Evolutionary conservation across 2,329 filamentous ascomycete genomes (phyloP).

Genomic region (Helicocarpus griseus): DNA sequence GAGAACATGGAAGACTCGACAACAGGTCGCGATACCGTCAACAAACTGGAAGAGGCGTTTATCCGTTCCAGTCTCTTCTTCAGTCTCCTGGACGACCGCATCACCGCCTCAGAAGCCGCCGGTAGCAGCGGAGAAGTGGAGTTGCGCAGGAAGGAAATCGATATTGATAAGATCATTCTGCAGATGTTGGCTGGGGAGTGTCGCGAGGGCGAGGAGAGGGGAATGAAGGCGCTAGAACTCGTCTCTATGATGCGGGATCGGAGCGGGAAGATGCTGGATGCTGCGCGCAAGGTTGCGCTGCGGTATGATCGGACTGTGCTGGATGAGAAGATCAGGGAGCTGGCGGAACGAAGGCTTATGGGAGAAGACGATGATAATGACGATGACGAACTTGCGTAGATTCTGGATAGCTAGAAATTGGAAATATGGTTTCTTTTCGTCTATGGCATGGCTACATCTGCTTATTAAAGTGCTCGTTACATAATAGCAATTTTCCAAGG

Average conservation of each 20-base stretch:
- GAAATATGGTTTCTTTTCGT: background rate
- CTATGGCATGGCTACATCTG: background rate
- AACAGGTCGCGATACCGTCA: constrained; percentile 42
- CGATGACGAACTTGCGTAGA: constrained; percentile 5
- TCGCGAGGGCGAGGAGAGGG: constrained; percentile 80
- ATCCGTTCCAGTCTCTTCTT: constrained; percentile 64
- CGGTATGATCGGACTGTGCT: constrained; percentile 72
- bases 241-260: constrained; percentile 76
- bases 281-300: constrained; percentile 79
- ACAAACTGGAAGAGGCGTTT: constrained; percentile 68
- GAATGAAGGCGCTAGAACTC: constrained; percentile 90
- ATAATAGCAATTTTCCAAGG: background rate
- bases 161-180: constrained; percentile 81
- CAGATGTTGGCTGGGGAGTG: constrained; percentile 87
- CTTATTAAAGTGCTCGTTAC: background rate
- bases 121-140: constrained; percentile 52
- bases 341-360: constrained; percentile 61
- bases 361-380: constrained; percentile 51
- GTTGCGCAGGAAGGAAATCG: constrained; percentile 64
- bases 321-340: constrained; percentile 79
- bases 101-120: constrained; percentile 57
- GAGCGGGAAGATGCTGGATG: constrained; percentile 81
- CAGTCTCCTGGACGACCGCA: constrained; percentile 64
- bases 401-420: background rate
- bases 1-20: constrained; percentile 27